A percentile compares a stretch with the other conserved stretches of the same genome.
phyloP scores from a whole-genome alignment of 202 grass and related monocot species.

The Panicum virgatum region DNA sequence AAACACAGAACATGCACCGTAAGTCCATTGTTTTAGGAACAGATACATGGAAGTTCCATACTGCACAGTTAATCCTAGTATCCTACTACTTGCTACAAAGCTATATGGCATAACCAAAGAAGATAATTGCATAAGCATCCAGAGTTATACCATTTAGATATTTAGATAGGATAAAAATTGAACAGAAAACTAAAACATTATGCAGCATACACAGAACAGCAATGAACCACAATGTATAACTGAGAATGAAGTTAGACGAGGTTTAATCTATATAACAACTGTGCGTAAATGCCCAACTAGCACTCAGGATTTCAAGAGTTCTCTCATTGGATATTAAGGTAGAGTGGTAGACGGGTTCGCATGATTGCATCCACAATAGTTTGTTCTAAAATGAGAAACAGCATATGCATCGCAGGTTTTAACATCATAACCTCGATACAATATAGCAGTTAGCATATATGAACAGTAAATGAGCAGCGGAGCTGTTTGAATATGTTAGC shows the following conservation, averaged over 20 bases:
- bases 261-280: background rate
- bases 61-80: background rate
- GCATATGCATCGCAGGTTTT: background rate
- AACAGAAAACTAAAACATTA: background rate
- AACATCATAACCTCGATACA: background rate
- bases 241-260: background rate
- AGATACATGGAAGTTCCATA: background rate
- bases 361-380: background rate
- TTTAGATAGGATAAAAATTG: background rate
- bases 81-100: background rate
- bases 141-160: background rate
- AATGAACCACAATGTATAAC: background rate
- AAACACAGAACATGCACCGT: constrained; percentile 20
- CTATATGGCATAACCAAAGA: background rate
- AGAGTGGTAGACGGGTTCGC: background rate
- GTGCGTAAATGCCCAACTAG: background rate
- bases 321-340: background rate
- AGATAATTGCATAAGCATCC: background rate
- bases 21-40: background rate
- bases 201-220: background rate
- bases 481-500: constrained; percentile 14
- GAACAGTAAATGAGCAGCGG: background rate
- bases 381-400: constrained; percentile 5
- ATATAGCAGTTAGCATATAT: constrained; percentile 3
- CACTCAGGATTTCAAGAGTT: background rate